Evolutionary conservation across 2,329 filamentous ascomycete genomes (phyloP).

Genomic region (Monosporascus sp.): DNA sequence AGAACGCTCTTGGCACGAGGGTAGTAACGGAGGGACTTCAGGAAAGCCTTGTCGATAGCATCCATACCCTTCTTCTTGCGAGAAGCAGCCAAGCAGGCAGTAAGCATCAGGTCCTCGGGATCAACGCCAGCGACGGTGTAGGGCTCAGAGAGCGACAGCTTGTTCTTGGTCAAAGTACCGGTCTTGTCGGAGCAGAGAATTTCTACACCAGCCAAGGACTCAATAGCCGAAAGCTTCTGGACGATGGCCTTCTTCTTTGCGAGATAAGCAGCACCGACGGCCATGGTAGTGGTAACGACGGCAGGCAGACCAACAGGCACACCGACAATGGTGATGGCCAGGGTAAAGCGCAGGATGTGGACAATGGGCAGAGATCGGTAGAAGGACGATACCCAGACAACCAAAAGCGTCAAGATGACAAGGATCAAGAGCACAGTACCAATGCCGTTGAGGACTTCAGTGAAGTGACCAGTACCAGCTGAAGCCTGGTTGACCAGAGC

Average conservation of each 20-base stretch:
- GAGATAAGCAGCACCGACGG: constrained; percentile 84
- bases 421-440: constrained; percentile 74
- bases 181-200: constrained; percentile 95
- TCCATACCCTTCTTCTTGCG: constrained; percentile 96
- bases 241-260: constrained; percentile 92
- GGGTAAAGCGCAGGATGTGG: constrained; percentile 74
- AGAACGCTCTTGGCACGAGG: constrained; percentile 76
- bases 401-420: constrained; percentile 72
- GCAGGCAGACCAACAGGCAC: constrained; percentile 90
- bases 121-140: constrained; percentile 79
- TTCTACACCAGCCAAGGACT: constrained; percentile 87
- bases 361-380: constrained; percentile 82
- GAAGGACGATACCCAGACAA: constrained; percentile 84
- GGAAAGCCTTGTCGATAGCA: constrained; percentile 90
- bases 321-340: constrained; percentile 87
- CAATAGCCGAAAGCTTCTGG: constrained; percentile 86
- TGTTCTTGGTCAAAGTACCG: constrained; percentile 90
- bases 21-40: constrained; percentile 79
- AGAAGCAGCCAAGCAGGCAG: constrained; percentile 82
- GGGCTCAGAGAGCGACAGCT: constrained; percentile 80
- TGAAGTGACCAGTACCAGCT: constrained; percentile 77
- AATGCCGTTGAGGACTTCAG: constrained; percentile 83
- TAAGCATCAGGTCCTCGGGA: constrained; percentile 84
- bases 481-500: constrained; percentile 76
- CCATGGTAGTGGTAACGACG: constrained; percentile 92